Evolutionary conservation across 2,329 filamentous ascomycete genomes (phyloP).

Genomic region (Dactylellina cionopaga): DNA sequence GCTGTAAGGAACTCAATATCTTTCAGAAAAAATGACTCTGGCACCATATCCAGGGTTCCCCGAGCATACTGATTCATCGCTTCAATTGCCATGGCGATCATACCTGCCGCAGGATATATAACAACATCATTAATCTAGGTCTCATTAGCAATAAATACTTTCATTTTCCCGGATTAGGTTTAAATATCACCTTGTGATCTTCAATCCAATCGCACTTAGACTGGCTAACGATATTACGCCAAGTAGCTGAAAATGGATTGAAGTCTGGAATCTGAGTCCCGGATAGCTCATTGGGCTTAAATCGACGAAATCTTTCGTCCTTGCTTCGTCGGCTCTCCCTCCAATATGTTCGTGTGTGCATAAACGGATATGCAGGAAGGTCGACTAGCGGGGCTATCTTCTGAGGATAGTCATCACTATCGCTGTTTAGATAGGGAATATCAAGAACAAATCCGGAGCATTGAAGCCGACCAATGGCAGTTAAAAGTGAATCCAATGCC

Average conservation of each 20-base stretch:
- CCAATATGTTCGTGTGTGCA: conserved; percentile 18
- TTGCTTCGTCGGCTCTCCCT: conserved; percentile 25
- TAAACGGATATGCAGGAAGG: conserved; percentile 23
- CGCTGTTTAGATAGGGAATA: not conserved
- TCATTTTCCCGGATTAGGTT: too few relatives aligned
- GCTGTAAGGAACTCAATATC: conserved; percentile 17
- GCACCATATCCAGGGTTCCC: not conserved
- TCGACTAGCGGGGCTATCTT: not conserved
- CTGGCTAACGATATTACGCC: conserved; percentile 17
- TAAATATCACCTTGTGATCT: conserved; percentile 25
- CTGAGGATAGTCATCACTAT: not conserved
- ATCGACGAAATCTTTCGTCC: conserved; percentile 2
- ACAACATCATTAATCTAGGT: conserved; percentile 15
- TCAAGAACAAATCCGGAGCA: conserved; percentile 12
- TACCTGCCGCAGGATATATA: conserved; percentile 26
- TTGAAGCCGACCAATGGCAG: conserved; percentile 9
- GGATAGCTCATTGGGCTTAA: conserved; percentile 18
- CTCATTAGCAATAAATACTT: too few relatives aligned
- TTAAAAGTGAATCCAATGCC: conserved; percentile 1
- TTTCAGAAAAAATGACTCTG: conserved; percentile 13
- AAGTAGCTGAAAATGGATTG: conserved; percentile 4
- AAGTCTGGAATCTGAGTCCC: conserved; percentile 3
- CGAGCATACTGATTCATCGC: conserved; percentile 21
- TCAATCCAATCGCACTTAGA: conserved; percentile 31
- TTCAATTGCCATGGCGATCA: conserved; percentile 36